phyloP scores from a whole-genome alignment of 208 protist genomes.

The Acanthamoeba lenticulata region DNA sequence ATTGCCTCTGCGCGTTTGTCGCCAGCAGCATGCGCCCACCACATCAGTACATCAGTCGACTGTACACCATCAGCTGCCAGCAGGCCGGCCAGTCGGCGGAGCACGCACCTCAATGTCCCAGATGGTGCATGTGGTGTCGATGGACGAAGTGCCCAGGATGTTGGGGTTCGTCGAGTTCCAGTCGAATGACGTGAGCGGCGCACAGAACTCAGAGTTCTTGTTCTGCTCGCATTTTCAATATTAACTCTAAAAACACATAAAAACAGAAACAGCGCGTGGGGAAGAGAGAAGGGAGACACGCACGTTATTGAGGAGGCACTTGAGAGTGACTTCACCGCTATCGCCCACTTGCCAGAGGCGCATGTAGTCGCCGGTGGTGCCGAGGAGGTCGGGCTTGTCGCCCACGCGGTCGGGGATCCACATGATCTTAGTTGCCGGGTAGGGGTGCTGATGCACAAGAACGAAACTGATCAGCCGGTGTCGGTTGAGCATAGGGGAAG shows the following conservation, averaged over 20 bases:
- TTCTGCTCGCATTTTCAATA: slow-evolving; percentile 79
- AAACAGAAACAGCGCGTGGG: background rate
- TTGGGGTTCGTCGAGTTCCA: slow-evolving; percentile 97
- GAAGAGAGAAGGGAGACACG: background rate
- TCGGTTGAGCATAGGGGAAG: background rate
- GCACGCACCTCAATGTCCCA: slow-evolving; percentile 94
- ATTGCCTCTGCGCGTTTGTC: slow-evolving; percentile 63
- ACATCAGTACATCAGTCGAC: background rate
- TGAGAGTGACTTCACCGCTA: slow-evolving; percentile 76
- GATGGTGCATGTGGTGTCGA: slow-evolving; percentile 99
- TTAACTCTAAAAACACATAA: background rate
- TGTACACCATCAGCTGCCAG: background rate
- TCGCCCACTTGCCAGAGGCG: slow-evolving; percentile 95
- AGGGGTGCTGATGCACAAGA: slow-evolving; percentile 26
- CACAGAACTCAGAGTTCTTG: slow-evolving; percentile 98
- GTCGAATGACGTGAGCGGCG: slow-evolving; percentile 99
- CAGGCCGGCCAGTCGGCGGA: background rate
- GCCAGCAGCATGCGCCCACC: background rate
- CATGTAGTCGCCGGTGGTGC: slow-evolving; percentile 98
- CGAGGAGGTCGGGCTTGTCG: slow-evolving; percentile 91
- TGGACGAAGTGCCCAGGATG: slow-evolving; percentile 96
- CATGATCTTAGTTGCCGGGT: slow-evolving; percentile 93
- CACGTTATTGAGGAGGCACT: slow-evolving; percentile 89
- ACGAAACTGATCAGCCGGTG: background rate
- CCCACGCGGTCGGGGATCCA: slow-evolving; percentile 92